Conservation (phyloP, 176 grass and related monocot species). For the Avena sativa region DNA sequence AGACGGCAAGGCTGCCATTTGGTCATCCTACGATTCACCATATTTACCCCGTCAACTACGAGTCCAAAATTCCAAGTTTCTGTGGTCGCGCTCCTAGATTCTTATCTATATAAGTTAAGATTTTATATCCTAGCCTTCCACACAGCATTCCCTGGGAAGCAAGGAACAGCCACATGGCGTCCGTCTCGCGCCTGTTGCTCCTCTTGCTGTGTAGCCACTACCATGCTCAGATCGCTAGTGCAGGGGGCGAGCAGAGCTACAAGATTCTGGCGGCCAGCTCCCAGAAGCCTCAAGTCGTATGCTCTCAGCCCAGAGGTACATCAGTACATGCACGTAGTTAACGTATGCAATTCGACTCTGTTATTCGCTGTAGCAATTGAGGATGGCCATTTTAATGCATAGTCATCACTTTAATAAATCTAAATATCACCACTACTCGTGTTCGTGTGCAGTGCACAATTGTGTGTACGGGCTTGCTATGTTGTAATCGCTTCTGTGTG, state of each 20-base stretch:
- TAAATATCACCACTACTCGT: background rate
- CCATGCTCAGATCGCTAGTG: background rate
- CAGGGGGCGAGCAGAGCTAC: background rate
- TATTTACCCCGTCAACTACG: slow-evolving; percentile 5
- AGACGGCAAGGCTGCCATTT: slow-evolving; percentile 9
- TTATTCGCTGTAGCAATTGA: background rate
- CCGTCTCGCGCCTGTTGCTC: slow-evolving; percentile 19
- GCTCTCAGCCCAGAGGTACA: slow-evolving; percentile 40
- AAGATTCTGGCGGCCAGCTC: slow-evolving; percentile 16
- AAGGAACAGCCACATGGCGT: slow-evolving; percentile 42
- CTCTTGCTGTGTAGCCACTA: slow-evolving; percentile 33
- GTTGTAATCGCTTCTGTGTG: too few relatives aligned
- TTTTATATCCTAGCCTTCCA: background rate
- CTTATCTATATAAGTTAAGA: slow-evolving; percentile 32
- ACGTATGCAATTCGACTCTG: background rate
- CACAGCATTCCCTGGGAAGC: background rate
- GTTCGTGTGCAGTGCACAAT: background rate
- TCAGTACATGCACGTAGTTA: background rate
- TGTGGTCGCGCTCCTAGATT: background rate
- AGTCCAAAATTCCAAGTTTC: slow-evolving; percentile 17
- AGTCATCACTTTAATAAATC: background rate
- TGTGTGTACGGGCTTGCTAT: background rate
- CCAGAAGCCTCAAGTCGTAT: slow-evolving; percentile 7
- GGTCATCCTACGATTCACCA: background rate
- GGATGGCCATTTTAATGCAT: background rate